Conservation (phyloP, 139 green algal genomes). For the Ulvella scutata region DNA sequence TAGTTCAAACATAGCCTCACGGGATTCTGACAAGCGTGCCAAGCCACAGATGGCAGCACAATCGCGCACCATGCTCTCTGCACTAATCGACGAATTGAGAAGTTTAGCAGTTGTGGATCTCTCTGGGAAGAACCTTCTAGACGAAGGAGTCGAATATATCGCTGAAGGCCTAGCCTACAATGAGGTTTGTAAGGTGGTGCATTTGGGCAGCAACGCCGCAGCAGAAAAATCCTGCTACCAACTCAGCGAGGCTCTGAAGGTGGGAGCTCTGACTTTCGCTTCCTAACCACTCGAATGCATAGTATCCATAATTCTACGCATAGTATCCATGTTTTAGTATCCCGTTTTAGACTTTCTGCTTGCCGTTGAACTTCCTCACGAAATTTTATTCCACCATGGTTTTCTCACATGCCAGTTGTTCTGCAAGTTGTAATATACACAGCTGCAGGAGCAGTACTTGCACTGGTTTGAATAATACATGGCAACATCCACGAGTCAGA, state of each 20-base stretch:
- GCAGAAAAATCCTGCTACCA: constrained; percentile 40
- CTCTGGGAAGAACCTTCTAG: constrained; percentile 69
- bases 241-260: constrained; percentile 42
- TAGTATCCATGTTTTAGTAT: too few relatives aligned
- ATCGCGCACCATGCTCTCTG: constrained; percentile 33
- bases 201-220: constrained; percentile 88
- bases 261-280: background rate
- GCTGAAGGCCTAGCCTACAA: constrained; percentile 85
- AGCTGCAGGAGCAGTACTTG: too few relatives aligned
- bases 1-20: too few relatives aligned
- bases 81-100: constrained; percentile 52
- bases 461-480: too few relatives aligned
- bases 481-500: too few relatives aligned
- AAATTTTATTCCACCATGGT: too few relatives aligned
- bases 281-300: background rate
- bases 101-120: constrained; percentile 50
- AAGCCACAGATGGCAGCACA: background rate
- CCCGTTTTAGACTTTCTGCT: too few relatives aligned
- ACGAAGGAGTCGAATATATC: constrained; percentile 78
- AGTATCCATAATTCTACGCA: too few relatives aligned
- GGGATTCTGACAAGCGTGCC: too few relatives aligned
- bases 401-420: too few relatives aligned
- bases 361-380: too few relatives aligned
- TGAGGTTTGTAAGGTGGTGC: constrained; percentile 42
- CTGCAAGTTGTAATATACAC: too few relatives aligned